Base-by-base conservation (phyloP, 441 rosid species). In the Metrosideros polymorpha region DNA sequence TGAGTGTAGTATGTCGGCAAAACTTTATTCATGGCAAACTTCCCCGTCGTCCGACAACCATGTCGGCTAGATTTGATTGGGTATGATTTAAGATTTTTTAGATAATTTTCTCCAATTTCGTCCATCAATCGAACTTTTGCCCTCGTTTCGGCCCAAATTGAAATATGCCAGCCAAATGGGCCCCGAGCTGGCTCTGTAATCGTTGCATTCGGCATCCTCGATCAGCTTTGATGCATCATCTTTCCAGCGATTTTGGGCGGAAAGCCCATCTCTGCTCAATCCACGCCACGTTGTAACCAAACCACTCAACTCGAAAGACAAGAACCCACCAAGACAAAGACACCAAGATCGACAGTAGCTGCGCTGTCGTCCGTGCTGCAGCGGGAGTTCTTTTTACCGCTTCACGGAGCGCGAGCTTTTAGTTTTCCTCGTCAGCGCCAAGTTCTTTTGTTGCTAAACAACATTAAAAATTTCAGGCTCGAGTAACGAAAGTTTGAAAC, bases 41-140 rank as follows among this genome's bases (percentile, higher is more conserved):
- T 32, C 14, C 1, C 24, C 0, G 0, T 32, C 7, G 3, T 66
- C 5, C 6, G 0, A 66, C 0, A 1, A 0, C 7, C 45, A 66
- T 7, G 12, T 35, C 12, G 35, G 0, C 10, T 66, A 6, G 15
- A 66, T 35, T 35, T 19, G 7, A 35, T 1, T 2, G 0, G 27
- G 35, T 35, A 17, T 9, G 27, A 49, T 49, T 49, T 49, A 12
- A 5, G 3, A 49, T 4, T 47, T 4, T 49, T 9, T 49, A 1
- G 15, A 49, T 4, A 49, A 49, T 49, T 49, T 49, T 49, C 3
- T 15, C 51, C n/a, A n/a, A n/a, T n/a, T n/a, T n/a, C n/a, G n/a
- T n/a, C n/a, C 32, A 0, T 57, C 32, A 27, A 18, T 30, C 19
- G 24, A 0, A 0, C 75, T 1, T 63, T 30, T 35, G 75, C 25